Evolutionary conservation across 176 grass and related monocot species (phyloP).

Genomic region (Panicum miliaceum): DNA sequence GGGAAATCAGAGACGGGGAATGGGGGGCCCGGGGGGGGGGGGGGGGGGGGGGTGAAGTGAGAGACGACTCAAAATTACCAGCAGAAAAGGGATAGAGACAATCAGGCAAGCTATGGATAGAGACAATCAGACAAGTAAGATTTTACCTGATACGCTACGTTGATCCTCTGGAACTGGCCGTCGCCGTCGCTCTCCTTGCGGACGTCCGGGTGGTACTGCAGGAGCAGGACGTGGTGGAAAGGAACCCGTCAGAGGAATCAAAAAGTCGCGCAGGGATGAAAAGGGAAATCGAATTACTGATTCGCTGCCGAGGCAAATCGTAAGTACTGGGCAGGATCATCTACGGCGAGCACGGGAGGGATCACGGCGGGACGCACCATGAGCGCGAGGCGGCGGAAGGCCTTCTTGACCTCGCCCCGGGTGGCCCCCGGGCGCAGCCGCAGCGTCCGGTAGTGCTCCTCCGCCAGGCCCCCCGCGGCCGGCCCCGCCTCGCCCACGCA

Average conservation of each 20-base stretch:
- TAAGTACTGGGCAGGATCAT: too few relatives aligned
- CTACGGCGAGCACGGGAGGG: too few relatives aligned
- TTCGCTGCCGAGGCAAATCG: neutral
- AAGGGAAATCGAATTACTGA: neutral
- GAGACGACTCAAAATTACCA: too few relatives aligned
- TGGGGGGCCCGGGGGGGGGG: too few relatives aligned
- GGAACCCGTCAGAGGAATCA: neutral
- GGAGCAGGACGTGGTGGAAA: neutral
- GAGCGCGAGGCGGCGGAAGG: slow-evolving; percentile 64
- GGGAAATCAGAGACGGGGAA: neutral
- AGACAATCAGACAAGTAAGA: too few relatives aligned
- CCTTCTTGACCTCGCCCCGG: slow-evolving; percentile 60
- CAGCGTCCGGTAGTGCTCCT: slow-evolving; percentile 54
- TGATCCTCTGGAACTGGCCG: slow-evolving; percentile 49
- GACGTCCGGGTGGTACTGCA: slow-evolving; percentile 55
- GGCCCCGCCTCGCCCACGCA: slow-evolving; percentile 10
- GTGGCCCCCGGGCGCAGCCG: slow-evolving; percentile 50
- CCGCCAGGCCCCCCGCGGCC: neutral
- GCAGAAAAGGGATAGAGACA: too few relatives aligned
- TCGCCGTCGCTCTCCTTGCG: neutral
- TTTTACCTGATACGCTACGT: slow-evolving; percentile 42
- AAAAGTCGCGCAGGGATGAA: neutral
- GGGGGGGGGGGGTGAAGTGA: too few relatives aligned
- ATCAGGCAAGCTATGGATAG: too few relatives aligned
- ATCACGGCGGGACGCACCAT: too few relatives aligned